phyloP scores from a whole-genome alignment of 495 filamentous ascomycete genomes.

The Darksidea phi region DNA sequence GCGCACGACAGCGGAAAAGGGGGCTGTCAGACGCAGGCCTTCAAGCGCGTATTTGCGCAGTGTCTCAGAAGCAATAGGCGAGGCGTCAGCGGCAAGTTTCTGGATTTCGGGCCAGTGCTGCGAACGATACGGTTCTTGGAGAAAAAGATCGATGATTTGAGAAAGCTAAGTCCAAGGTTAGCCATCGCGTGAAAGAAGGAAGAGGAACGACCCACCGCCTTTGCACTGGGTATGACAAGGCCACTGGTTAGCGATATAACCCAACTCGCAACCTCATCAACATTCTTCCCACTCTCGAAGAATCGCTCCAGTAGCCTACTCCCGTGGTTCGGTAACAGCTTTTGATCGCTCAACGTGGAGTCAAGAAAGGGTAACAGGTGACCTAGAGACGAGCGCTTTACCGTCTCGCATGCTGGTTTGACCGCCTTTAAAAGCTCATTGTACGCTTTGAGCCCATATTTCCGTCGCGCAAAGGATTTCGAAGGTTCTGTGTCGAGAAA shows the following conservation, averaged over 20 bases:
- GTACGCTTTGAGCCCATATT: constrained; percentile 21
- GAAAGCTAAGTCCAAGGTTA: neutral
- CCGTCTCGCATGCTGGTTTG: too few relatives aligned
- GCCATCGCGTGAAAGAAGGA: neutral
- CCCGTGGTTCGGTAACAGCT: constrained; percentile 40
- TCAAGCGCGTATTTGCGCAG: neutral
- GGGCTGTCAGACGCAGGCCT: constrained; percentile 3
- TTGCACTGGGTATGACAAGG: neutral
- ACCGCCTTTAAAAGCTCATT: too few relatives aligned
- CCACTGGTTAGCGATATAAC: neutral
- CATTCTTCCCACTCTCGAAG: neutral
- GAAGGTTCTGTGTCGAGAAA: constrained; percentile 57
- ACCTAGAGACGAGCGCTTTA: too few relatives aligned
- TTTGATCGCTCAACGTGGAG: constrained; percentile 45
- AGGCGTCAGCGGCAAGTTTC: neutral
- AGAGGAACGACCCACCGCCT: neutral
- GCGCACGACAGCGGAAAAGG: neutral
- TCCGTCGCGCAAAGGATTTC: constrained; percentile 57
- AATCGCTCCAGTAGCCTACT: neutral
- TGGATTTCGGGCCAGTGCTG: constrained; percentile 1
- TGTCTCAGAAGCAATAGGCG: neutral
- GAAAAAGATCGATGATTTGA: neutral
- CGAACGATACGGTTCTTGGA: neutral
- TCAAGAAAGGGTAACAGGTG: too few relatives aligned
- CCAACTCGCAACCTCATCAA: neutral